Conservation (phyloP, 2,329 filamentous ascomycete species). For the Delphinella strobiligena region DNA sequence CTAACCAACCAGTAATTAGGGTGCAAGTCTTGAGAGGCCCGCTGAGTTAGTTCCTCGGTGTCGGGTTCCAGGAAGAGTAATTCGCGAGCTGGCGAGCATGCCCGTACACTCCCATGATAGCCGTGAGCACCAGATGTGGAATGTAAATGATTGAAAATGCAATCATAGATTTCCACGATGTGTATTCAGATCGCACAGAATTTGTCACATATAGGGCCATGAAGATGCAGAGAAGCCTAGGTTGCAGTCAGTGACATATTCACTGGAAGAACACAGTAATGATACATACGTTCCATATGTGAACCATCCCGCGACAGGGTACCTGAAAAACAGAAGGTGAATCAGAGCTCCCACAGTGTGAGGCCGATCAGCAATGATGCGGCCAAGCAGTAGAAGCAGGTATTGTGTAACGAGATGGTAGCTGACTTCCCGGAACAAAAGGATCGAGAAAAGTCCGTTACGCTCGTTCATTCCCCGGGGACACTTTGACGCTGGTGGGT, state of each 20-base stretch:
- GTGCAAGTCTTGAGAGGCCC: too few relatives aligned
- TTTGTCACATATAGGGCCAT: slow-evolving; percentile 36
- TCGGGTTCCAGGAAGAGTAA: slow-evolving; percentile 37
- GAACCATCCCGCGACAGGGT: slow-evolving; percentile 36
- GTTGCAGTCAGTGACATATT: slow-evolving; percentile 12
- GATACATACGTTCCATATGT: slow-evolving; percentile 14
- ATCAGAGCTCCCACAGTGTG: slow-evolving; percentile 24
- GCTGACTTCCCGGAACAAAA: slow-evolving; percentile 33
- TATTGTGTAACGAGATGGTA: slow-evolving; percentile 40
- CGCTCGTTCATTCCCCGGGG: slow-evolving; percentile 27
- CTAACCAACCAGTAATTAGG: too few relatives aligned
- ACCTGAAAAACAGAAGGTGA: slow-evolving; percentile 35
- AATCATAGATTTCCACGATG: slow-evolving; percentile 27
- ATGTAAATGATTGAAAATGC: slow-evolving; percentile 32
- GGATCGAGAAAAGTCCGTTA: slow-evolving; percentile 33
- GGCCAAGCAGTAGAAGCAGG: slow-evolving; percentile 32
- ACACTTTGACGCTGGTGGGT: slow-evolving; percentile 24
- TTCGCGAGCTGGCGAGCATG: slow-evolving; percentile 35
- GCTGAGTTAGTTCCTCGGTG: slow-evolving; percentile 26
- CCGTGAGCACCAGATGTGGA: slow-evolving; percentile 31
- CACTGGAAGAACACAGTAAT: slow-evolving; percentile 18
- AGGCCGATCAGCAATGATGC: slow-evolving; percentile 34
- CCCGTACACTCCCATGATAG: slow-evolving; percentile 33
- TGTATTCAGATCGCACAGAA: slow-evolving; percentile 34
- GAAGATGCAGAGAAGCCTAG: slow-evolving; percentile 28